A percentile compares a stretch with the other conserved stretches of the same genome.
Conservation (phyloP, 1,284 basidiomycete genomes). For the Jaminaea rosea region DNA sequence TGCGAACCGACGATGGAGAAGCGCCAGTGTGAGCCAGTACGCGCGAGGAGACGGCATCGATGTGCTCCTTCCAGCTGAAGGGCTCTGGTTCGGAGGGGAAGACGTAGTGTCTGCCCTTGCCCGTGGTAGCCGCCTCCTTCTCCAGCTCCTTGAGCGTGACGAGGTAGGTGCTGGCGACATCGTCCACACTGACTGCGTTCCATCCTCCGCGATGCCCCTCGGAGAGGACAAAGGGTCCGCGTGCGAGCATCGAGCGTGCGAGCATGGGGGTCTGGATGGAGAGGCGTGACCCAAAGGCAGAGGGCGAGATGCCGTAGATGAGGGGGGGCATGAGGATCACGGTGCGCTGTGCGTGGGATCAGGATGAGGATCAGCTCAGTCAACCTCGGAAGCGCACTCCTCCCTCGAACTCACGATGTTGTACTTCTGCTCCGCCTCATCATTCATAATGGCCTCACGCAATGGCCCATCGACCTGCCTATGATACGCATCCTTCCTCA, state of each 20-base stretch:
- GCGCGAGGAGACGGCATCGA: conserved; percentile 3
- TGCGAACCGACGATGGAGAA: neutral
- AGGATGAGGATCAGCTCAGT: no score
- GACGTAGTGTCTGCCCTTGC: no score
- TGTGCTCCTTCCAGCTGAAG: conserved; percentile 4
- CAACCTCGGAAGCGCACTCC: no score
- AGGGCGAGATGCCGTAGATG: conserved; percentile 8
- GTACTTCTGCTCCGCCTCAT: conserved; percentile 1
- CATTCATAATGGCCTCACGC: conserved; percentile 3
- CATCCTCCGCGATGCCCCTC: no score
- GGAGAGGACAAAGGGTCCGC: neutral
- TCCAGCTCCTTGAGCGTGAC: no score
- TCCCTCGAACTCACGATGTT: neutral
- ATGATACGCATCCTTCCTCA: conserved; percentile 3
- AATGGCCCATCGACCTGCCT: conserved; percentile 7
- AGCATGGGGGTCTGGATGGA: conserved; percentile 6
- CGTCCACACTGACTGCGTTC: no score
- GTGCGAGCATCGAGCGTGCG: neutral
- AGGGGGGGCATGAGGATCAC: conserved; percentile 10
- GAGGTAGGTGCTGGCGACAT: no score
- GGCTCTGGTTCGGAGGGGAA: conserved; percentile 6
- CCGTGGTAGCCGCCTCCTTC: no score
- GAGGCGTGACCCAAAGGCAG: conserved; percentile 5
- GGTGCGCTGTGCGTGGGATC: no score
- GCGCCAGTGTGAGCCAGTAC: conserved; percentile 1